Conservation (phyloP, 176 grass and related monocot genomes). For the Tillandsia fasciculata region DNA sequence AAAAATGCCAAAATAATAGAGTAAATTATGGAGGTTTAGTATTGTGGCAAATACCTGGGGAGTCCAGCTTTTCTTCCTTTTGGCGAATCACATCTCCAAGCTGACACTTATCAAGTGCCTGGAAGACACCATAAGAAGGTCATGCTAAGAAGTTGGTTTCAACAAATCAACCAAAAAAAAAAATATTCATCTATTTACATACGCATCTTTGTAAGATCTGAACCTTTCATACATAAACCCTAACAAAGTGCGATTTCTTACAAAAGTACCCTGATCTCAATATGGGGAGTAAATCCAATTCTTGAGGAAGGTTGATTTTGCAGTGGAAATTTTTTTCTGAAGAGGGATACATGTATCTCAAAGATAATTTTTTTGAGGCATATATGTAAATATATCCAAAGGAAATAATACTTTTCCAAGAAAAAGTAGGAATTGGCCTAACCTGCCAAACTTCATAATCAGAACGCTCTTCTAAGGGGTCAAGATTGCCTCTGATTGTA, state of each 20-base stretch:
- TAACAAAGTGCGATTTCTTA: neutral
- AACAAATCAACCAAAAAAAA: too few species aligned
- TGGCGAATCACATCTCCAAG: slow-evolving; percentile 70
- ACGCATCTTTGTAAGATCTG: neutral
- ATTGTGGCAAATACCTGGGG: slow-evolving; percentile 41
- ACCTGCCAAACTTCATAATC: slow-evolving; percentile 95
- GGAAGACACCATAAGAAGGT: slow-evolving; percentile 6
- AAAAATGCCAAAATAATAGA: neutral
- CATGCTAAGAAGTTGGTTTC: too few species aligned
- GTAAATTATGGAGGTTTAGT: neutral
- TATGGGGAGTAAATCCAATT: neutral
- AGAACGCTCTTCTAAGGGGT: slow-evolving; percentile 65
- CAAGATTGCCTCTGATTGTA: slow-evolving; percentile 87
- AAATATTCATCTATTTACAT: neutral
- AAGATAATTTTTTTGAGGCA: too few species aligned
- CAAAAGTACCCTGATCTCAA: too few species aligned
- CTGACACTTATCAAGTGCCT: slow-evolving; percentile 97
- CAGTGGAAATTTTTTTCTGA: too few species aligned
- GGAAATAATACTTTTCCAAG: too few species aligned
- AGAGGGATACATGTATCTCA: too few species aligned
- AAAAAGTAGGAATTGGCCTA: neutral
- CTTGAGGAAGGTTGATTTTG: neutral
- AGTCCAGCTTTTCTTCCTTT: slow-evolving; percentile 66
- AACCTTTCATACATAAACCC: neutral
- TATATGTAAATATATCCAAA: too few species aligned